phyloP scores from a whole-genome alignment of 352 stramenopile species.

The Pythium phragmiticola region DNA sequence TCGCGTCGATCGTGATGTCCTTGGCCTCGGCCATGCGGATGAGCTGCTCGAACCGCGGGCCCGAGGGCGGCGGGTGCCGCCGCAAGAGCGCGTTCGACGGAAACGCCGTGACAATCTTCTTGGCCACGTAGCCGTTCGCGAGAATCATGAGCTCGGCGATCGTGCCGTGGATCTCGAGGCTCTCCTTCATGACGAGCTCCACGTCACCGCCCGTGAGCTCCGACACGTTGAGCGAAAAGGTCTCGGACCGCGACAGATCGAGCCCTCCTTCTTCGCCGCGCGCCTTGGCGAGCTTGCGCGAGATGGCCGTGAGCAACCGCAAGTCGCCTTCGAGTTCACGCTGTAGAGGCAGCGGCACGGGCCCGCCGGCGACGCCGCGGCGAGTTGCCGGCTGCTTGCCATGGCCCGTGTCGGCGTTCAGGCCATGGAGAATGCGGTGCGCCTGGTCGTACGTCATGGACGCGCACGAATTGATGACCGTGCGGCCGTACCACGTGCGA shows the following conservation, averaged over 20 bases:
- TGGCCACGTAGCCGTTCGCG: constrained; percentile 88
- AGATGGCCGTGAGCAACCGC: constrained; percentile 61
- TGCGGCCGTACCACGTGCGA: constrained; percentile 87
- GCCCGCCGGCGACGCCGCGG: constrained; percentile 65
- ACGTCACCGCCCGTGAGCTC: constrained; percentile 58
- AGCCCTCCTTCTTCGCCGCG: constrained; percentile 69
- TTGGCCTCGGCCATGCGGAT: constrained; percentile 69
- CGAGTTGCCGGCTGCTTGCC: constrained; percentile 16
- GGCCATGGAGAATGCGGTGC: constrained; percentile 65
- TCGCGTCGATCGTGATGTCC: constrained; percentile 68
- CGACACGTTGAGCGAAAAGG: constrained; percentile 82
- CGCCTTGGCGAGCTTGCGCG: constrained; percentile 49
- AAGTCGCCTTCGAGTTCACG: constrained; percentile 54
- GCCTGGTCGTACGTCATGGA: constrained; percentile 88
- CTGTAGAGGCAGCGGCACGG: constrained; percentile 57
- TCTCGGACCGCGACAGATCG: constrained; percentile 79
- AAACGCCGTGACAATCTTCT: constrained; percentile 77
- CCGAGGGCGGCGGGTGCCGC: constrained; percentile 78
- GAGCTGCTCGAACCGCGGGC: constrained; percentile 75
- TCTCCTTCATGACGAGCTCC: constrained; percentile 88
- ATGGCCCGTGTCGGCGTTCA: constrained; percentile 58
- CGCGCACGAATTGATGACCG: constrained; percentile 95
- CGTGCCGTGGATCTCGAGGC: constrained; percentile 92
- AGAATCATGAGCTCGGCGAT: constrained; percentile 95
- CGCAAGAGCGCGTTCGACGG: constrained; percentile 85